Conservation (phyloP, 1,284 basidiomycete genomes). For the Vanrija humicola region DNA sequence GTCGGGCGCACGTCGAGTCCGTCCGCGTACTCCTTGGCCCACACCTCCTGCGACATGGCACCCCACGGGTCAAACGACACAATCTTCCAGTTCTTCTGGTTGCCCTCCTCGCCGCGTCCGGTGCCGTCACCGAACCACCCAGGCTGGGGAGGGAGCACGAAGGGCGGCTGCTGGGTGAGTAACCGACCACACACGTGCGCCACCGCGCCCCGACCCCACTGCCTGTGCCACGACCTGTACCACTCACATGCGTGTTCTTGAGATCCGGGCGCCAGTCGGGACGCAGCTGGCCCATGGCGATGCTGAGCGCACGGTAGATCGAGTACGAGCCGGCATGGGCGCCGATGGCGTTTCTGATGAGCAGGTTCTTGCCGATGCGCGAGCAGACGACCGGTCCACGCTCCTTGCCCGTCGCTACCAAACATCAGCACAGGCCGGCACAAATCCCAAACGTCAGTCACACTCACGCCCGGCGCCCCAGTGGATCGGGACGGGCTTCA, state of each 20-base stretch:
- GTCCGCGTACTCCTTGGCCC: conserved; percentile 62
- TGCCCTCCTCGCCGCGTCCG: conserved; percentile 19
- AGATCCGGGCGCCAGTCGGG: conserved; percentile 84
- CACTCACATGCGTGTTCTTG: conserved; percentile 64
- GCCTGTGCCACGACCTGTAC: too few relatives aligned
- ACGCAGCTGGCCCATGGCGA: conserved; percentile 82
- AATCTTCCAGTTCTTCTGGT: conserved; percentile 59
- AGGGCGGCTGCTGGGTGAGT: conserved; percentile 59
- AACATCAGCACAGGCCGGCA: not conserved
- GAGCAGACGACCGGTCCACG: conserved; percentile 89
- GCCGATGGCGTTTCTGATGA: conserved; percentile 87
- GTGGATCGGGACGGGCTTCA: conserved; percentile 68
- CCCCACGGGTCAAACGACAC: conserved; percentile 95
- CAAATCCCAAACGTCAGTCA: not conserved
- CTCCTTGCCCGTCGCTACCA: conserved; percentile 27
- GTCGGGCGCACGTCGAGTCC: conserved; percentile 80
- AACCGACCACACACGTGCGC: too few relatives aligned
- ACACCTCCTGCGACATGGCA: conserved; percentile 79
- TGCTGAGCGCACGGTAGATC: conserved; percentile 86
- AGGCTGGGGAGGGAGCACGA: conserved; percentile 73
- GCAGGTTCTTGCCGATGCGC: conserved; percentile 76
- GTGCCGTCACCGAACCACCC: conserved; percentile 66
- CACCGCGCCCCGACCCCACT: too few relatives aligned
- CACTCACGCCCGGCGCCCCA: conserved; percentile 73
- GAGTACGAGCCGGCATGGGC: conserved; percentile 92